Conservation (phyloP, 345 rosid genomes). For the Linum tenue region DNA sequence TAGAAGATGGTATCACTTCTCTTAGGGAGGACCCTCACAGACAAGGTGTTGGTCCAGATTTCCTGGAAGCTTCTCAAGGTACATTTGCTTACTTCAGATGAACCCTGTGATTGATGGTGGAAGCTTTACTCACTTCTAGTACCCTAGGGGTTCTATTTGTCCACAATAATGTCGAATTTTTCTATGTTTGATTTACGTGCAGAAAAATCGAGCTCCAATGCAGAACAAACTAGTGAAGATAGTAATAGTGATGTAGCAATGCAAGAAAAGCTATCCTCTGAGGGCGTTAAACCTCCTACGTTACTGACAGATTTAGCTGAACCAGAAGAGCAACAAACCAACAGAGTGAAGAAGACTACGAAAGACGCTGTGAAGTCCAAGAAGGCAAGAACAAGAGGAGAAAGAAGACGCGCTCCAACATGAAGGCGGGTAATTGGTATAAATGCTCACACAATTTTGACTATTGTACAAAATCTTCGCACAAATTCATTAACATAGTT, state of each 20-base stretch:
- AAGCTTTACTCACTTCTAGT: background rate
- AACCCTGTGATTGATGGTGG: background rate
- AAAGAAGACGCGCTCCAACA: background rate
- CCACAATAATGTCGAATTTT: background rate
- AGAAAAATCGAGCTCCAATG: background rate
- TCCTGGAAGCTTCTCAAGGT: slow-evolving; percentile 36
- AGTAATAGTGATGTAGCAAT: background rate
- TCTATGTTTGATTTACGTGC: background rate
- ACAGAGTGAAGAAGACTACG: background rate
- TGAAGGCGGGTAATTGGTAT: too few species aligned
- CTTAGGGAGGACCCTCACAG: slow-evolving; percentile 56
- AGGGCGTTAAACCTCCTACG: background rate
- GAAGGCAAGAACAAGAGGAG: background rate
- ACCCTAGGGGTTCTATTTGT: background rate
- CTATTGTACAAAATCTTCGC: too few species aligned
- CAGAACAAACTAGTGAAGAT: background rate
- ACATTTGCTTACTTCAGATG: slow-evolving; percentile 13
- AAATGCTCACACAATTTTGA: too few species aligned
- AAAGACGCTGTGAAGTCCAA: background rate
- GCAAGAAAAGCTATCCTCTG: background rate
- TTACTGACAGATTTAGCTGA: background rate
- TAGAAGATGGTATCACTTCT: slow-evolving; percentile 12
- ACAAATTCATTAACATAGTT: too few species aligned
- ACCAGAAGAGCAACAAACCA: background rate
- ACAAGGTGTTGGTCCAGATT: slow-evolving; percentile 45